phyloP scores from a whole-genome alignment of 495 filamentous ascomycete genomes.

The Trichocladium antarcticum region DNA sequence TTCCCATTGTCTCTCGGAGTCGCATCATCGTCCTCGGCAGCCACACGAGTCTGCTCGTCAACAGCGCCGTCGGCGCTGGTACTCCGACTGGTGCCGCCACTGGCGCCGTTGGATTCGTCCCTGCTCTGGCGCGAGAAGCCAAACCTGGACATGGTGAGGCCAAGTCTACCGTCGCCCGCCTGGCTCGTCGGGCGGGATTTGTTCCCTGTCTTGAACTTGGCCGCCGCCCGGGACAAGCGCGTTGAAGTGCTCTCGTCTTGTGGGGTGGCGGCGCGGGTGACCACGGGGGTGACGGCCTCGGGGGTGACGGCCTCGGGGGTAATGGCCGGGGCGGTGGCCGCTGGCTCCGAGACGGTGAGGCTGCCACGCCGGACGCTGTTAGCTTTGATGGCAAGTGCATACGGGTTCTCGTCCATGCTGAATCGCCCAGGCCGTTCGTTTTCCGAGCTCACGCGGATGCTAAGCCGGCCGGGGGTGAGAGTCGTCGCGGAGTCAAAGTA shows the following conservation, averaged over 20 bases:
- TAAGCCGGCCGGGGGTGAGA: slow-evolving; percentile 16
- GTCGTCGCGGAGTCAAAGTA: slow-evolving; percentile 35
- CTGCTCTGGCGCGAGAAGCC: slow-evolving; percentile 43
- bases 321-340: slow-evolving; percentile 28
- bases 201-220: slow-evolving; percentile 43
- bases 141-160: slow-evolving; percentile 55
- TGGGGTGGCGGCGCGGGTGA: slow-evolving; percentile 32
- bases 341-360: slow-evolving; percentile 38
- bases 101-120: slow-evolving; percentile 31
- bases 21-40: slow-evolving; percentile 28
- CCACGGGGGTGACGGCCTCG: slow-evolving; percentile 25
- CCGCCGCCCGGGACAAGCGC: slow-evolving; percentile 48
- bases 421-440: slow-evolving; percentile 24
- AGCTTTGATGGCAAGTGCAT: slow-evolving; percentile 21
- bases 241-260: slow-evolving; percentile 42
- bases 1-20: not conserved
- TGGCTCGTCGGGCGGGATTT: slow-evolving; percentile 60
- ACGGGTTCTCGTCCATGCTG: slow-evolving; percentile 31
- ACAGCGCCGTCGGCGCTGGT: slow-evolving; percentile 17
- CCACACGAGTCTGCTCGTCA: slow-evolving; percentile 26
- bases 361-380: slow-evolving; percentile 36
- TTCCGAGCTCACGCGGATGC: slow-evolving; percentile 34
- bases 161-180: slow-evolving; percentile 54
- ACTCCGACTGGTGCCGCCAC: too few species aligned
- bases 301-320: slow-evolving; percentile 30